Percentiles rank a stretch among this genome's conserved stretches.
These are phyloP conservation scores for Lecanicillium sp. DNA, from an alignment of 2,329 filamentous ascomycete genomes.

Conservation along the genomic window DNA sequence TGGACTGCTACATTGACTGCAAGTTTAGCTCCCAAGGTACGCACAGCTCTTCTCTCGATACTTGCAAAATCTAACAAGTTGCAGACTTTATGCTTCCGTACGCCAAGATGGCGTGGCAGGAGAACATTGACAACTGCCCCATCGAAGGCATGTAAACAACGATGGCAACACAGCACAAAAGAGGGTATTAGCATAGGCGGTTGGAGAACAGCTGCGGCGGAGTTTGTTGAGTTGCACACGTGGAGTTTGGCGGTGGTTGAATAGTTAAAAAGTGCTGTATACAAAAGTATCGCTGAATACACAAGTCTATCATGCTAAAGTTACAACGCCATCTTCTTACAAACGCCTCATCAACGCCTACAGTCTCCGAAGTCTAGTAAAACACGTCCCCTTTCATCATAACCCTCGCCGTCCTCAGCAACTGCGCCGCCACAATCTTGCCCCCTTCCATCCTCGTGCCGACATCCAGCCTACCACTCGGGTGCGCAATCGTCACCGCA, in stretches of 20 bases:
- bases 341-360: neutral
- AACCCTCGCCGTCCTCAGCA: constrained; percentile 39
- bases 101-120: constrained; percentile 28
- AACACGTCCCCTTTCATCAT: constrained; percentile 43
- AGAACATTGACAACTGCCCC: constrained; percentile 26
- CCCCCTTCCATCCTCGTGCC: constrained; percentile 31
- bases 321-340: too few relatives aligned
- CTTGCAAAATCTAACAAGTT: constrained; percentile 1
- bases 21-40: constrained; percentile 29
- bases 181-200: too few relatives aligned
- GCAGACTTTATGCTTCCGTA: constrained; percentile 30
- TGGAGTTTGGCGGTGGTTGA: too few relatives aligned
- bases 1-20: constrained; percentile 30
- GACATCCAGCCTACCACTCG: constrained; percentile 38
- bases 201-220: too few relatives aligned
- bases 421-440: constrained; percentile 32
- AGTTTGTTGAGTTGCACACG: too few relatives aligned
- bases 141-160: constrained; percentile 8
- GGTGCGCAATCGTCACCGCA: constrained; percentile 36
- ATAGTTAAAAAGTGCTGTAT: too few relatives aligned
- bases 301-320: too few relatives aligned
- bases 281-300: too few relatives aligned
- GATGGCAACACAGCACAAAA: too few relatives aligned
- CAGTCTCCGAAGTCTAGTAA: constrained; percentile 20
- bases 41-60: neutral